A percentile compares a stretch with the other conserved stretches of the same genome.
Evolutionary conservation across 495 filamentous ascomycete species (phyloP).

Genomic region (Lepidopterella palustris): DNA sequence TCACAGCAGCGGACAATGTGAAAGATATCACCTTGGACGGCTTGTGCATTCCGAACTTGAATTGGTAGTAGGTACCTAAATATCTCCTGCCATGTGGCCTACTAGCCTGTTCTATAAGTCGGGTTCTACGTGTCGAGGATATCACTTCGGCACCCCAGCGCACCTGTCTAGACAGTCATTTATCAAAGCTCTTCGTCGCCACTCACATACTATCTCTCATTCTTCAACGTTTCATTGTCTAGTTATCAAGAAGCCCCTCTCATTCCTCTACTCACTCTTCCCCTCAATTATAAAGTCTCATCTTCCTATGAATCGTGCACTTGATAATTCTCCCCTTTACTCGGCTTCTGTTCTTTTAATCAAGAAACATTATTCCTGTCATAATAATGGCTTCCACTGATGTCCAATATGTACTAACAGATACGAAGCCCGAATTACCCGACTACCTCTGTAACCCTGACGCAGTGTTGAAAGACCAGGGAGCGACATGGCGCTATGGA

Average conservation of each 20-base stretch:
- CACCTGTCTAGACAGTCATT: no score
- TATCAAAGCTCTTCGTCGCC: no score
- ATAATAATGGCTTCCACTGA: conserved; percentile 20
- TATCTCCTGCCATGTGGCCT: not conserved
- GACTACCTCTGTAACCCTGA: conserved; percentile 57
- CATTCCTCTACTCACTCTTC: no score
- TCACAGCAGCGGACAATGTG: not conserved
- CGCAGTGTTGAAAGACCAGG: conserved; percentile 50
- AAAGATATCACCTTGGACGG: not conserved
- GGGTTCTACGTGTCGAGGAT: not conserved
- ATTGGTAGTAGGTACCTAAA: no score
- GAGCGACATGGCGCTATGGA: conserved; percentile 53
- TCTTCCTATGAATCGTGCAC: no score
- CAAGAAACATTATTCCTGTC: not conserved
- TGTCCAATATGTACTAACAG: conserved; percentile 18
- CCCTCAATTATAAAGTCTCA: no score
- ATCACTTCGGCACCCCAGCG: no score
- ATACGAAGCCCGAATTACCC: conserved; percentile 40
- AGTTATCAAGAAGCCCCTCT: no score
- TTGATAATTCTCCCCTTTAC: no score
- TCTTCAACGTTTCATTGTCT: no score
- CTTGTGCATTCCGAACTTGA: not conserved
- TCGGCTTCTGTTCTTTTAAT: no score
- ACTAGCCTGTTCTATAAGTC: not conserved
- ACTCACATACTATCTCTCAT: no score